phyloP scores from a whole-genome alignment of 148 eudicot genomes.

The Cornus controversa region DNA sequence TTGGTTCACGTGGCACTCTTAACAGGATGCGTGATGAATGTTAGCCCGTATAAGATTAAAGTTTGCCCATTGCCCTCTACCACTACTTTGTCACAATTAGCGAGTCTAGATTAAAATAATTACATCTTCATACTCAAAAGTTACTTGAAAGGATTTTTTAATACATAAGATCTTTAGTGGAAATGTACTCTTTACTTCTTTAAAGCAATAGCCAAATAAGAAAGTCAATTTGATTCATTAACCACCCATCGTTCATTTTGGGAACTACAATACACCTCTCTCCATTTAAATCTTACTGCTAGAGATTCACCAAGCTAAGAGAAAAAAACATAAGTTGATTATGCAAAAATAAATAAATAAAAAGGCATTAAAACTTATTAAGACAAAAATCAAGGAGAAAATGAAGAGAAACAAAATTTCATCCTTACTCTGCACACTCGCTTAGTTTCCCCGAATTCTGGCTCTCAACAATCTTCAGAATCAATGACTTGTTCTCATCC shows the following conservation, averaged over 20 bases:
- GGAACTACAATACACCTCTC: not conserved
- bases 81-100: no score
- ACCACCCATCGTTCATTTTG: not conserved
- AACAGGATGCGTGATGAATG: no score
- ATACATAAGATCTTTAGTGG: not conserved
- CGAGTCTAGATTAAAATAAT: not conserved
- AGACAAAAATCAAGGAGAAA: not conserved
- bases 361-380: not conserved
- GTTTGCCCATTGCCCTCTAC: no score
- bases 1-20: no score
- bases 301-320: not conserved
- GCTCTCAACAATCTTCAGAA: slow-evolving; percentile 97
- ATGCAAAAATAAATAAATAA: not conserved
- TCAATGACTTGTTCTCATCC: slow-evolving; percentile 97
- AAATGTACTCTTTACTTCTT: not conserved
- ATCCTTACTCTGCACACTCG: slow-evolving; percentile 98
- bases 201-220: not conserved
- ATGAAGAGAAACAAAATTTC: not conserved
- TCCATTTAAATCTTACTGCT: not conserved
- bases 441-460: slow-evolving; percentile 87
- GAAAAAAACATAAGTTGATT: not conserved
- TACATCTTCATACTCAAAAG: not conserved
- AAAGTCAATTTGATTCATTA: not conserved
- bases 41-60: no score
- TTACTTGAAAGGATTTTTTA: not conserved